Percentiles rank a stretch among this genome's conserved stretches.
Evolutionary conservation across 306 rosid species (phyloP).

Genomic region (Prunus mume): DNA sequence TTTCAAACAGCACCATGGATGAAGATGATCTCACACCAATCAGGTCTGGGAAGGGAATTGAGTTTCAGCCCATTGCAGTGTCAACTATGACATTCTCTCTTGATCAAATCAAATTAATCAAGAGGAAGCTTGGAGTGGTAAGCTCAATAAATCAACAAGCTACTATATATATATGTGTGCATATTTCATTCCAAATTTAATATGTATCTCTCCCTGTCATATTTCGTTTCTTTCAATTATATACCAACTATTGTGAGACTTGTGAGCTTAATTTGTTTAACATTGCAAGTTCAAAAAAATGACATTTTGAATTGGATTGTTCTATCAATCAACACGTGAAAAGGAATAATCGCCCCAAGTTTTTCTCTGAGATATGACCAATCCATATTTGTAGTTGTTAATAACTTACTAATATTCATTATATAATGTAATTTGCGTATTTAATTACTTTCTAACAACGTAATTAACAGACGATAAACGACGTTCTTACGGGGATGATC

Average conservation of each 20-base stretch:
- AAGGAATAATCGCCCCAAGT: background rate
- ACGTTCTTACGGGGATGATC: constrained; percentile 41
- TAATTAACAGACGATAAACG: constrained; percentile 32
- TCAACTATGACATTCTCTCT: constrained; percentile 39
- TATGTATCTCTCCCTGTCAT: too few relatives aligned
- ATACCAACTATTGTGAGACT: background rate
- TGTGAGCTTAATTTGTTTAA: background rate
- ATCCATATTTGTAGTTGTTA: too few relatives aligned
- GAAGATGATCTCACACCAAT: constrained; percentile 60
- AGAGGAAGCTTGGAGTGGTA: constrained; percentile 59
- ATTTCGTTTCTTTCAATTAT: too few relatives aligned
- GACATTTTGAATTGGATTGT: background rate
- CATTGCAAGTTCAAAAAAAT: background rate
- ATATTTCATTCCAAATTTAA: too few relatives aligned
- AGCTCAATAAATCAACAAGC: constrained; percentile 12
- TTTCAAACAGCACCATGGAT: constrained; percentile 37
- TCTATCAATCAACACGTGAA: background rate
- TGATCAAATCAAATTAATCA: constrained; percentile 46
- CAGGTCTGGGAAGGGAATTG: constrained; percentile 34
- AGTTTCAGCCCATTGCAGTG: constrained; percentile 33
- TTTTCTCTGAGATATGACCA: background rate
- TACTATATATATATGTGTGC: too few relatives aligned
- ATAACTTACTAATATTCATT: too few relatives aligned
- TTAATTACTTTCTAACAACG: background rate
- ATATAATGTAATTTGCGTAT: background rate